Base-by-base conservation (phyloP, 345 rosid species). In the Eucalyptus guilfoylei region DNA sequence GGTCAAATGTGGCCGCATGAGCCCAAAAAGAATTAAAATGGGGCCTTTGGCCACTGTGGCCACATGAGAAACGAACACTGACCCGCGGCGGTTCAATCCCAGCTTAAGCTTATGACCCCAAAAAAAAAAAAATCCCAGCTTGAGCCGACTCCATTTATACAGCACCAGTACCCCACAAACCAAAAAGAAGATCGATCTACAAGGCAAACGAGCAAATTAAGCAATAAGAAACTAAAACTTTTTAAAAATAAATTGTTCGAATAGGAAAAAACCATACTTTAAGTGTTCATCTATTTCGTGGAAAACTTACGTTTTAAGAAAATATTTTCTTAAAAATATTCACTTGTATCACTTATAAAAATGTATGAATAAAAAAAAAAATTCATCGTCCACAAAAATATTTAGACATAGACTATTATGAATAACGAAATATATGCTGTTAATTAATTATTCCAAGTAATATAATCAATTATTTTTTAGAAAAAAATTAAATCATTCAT, bases 281-380 rank as follows among this genome's bases (percentile, higher is more conserved):
- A 26, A 13, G 4, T 9, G 32, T 28, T 12, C 15, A 28, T 5
- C 0, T 11, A 4, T 5, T 58, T 5, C 2, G 14, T 1, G 0
- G 2, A 26, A 60, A 58, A 26, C 32, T 0, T 6, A 11, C 0
- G 1, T 60, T 60, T 60, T 11, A 50, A 1, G 1, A 58, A 60
- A 60, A 28, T 2, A 28, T 11, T 11, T 60, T 28, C 67, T 13
- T 28, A 2, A 28, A 60, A 60, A 60, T 11, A 28, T 26, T 11
- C 3, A 6, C 2, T 11, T 60, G 30, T 28, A 60, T 60, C 0
- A 0, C 7, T 60, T 60, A 60, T 14, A 28, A 60, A 60, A 60
- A 60, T 3, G 0, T 28, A 60, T 6, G 1, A 60, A 60, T 3
- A 6, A 60, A 11, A 26, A 11, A 26, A 28, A 6, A 1, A 2